These are phyloP conservation scores for Coemansia sp. DNA, from an alignment of 192 early-diverging fungal species.

Conservation along the genomic window DNA sequence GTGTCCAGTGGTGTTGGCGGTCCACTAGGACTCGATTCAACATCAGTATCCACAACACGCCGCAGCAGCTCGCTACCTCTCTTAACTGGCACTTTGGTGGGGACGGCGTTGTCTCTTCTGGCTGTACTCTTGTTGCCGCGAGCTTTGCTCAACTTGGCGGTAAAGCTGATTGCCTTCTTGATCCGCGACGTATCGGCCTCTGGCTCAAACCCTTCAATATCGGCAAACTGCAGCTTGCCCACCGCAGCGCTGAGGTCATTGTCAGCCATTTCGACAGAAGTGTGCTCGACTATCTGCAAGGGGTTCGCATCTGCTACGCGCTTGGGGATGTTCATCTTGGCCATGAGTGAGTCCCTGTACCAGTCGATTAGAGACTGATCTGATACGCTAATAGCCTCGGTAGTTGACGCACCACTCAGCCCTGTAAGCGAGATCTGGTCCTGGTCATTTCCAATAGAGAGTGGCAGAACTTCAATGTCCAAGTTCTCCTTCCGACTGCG, in stretches of 20 bases:
- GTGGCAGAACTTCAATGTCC: constrained; percentile 27
- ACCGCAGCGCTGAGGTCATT: constrained; percentile 26
- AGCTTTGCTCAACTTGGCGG: not conserved
- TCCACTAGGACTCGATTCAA: not conserved
- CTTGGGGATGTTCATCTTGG: constrained; percentile 42
- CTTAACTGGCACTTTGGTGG: not conserved
- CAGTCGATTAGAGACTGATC: constrained; percentile 17
- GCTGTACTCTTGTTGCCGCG: not conserved
- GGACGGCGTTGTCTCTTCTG: not conserved
- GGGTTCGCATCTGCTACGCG: constrained; percentile 22
- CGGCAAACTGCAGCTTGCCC: constrained; percentile 43
- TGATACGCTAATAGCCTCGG: not conserved
- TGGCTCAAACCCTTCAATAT: constrained; percentile 51
- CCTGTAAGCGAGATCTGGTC: not conserved
- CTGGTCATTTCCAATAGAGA: not conserved
- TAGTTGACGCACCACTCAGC: not conserved
- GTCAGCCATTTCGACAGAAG: not conserved
- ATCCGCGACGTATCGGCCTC: constrained; percentile 30
- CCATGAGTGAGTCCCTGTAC: constrained; percentile 36
- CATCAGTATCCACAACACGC: not conserved
- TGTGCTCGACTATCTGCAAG: constrained; percentile 41
- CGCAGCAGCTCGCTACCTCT: not conserved
- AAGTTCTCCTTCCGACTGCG: constrained; percentile 25
- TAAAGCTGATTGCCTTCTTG: constrained; percentile 23
- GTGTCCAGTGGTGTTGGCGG: not conserved